Percentiles rank a stretch among this genome's conserved stretches.
These are phyloP conservation scores for Fusarium sp. DNA, from an alignment of 2,329 filamentous ascomycete genomes.

Conservation along the genomic window DNA sequence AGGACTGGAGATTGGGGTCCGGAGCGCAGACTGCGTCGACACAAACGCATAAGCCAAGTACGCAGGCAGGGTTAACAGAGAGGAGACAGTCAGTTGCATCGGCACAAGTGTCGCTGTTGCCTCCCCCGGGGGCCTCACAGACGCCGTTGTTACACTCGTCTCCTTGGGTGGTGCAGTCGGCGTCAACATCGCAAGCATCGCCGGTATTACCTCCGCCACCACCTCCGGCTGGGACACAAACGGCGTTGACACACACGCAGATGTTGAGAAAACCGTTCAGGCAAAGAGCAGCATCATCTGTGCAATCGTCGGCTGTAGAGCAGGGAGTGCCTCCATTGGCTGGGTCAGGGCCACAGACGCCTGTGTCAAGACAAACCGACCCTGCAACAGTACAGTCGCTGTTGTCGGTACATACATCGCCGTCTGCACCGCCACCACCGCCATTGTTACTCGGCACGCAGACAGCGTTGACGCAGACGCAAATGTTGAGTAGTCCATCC, in stretches of 20 bases:
- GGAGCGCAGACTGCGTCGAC: constrained; percentile 11
- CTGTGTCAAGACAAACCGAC: no score
- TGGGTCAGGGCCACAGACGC: no score
- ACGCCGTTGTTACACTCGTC: neutral
- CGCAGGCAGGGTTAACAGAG: constrained; percentile 14
- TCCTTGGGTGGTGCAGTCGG: no score
- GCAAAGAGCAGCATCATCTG: neutral
- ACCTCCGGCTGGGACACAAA: neutral
- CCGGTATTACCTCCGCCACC: neutral
- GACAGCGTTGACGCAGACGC: neutral
- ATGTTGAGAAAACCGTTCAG: neutral
- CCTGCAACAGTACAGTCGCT: no score
- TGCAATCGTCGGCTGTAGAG: neutral
- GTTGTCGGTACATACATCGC: no score
- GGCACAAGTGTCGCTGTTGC: neutral
- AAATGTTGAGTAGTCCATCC: neutral
- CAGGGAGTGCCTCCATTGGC: neutral
- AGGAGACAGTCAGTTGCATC: neutral
- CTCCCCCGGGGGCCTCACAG: neutral
- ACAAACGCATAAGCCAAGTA: constrained; percentile 27
- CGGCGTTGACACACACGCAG: neutral
- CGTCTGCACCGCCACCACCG: no score
- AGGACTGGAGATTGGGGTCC: neutral
- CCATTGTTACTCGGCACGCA: neutral
- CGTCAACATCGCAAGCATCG: no score